Evolutionary conservation across 306 rosid species (phyloP), one percentile per base, ranked within the genome.

Genomic region (Fragaria iinumae): DNA sequence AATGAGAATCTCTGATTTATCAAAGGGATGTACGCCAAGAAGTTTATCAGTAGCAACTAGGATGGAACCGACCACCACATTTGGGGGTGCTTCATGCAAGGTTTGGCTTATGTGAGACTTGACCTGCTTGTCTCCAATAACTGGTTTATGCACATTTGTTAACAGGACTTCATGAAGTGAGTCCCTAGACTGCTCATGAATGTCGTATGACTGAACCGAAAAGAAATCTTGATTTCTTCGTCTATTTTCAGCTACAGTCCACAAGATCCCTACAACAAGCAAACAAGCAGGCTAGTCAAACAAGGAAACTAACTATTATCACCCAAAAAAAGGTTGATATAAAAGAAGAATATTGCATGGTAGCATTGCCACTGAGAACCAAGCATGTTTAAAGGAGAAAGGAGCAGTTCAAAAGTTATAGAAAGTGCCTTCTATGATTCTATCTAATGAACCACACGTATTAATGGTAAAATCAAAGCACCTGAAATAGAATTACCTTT

Each of bases 21-120:
- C 93, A 84, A 95, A 95, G 79, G 89, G 96, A 20, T 83, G 84
- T n/a, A 71, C 67, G 34, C 87, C 80, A 47, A 17, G 75, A 82
- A 94, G 95, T 79, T 87, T 82, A 73, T 92, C 89, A 11, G 96
- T 89, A 41, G 97, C 91, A 55, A 87, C 79, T 79, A 90, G 89
- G 60, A 90, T 72, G 21, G 91, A 90, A 84, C 98, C 95, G 20
- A 70, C 65, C 69, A 44, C 87, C 69, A 90, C 84, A 23, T 4
- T 84, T 43, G 83, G 77, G 59, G 75, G 76, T 63, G 80, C 44
- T 83, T 87, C 88, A 4, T 75, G 83, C 77, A 53, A 48, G 45
- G 57, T 83, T 53, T 77, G 76, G 75, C 86, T 65, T 44, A 67
- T 52, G 39, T 74, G 84, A 69, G 88, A 78, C 64, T 79, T 80